Evolutionary conservation across 2,329 filamentous ascomycete genomes (phyloP).

Genomic region (Xylogone sp.): DNA sequence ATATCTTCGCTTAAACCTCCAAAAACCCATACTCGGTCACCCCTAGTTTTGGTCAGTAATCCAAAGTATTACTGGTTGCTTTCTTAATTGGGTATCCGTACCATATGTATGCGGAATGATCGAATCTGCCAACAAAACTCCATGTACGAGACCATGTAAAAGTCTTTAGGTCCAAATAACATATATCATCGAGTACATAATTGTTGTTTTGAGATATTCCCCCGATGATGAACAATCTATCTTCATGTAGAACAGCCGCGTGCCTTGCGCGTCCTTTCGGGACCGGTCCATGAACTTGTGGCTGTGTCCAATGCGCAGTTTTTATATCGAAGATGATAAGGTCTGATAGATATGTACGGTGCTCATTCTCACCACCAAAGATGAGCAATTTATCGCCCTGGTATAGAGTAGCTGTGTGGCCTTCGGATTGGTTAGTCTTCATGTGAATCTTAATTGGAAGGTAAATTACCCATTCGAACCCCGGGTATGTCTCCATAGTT

Average conservation of each 20-base stretch:
- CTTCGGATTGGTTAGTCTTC: constrained; percentile 43
- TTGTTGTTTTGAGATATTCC: constrained; percentile 94
- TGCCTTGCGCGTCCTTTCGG: constrained; percentile 90
- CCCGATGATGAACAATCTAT: constrained; percentile 93
- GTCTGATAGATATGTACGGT: constrained; percentile 91
- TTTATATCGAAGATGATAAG: constrained; percentile 94
- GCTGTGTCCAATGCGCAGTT: constrained; percentile 93
- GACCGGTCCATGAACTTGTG: constrained; percentile 76
- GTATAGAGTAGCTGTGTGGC: constrained; percentile 92
- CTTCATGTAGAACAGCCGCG: constrained; percentile 86
- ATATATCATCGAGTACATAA: constrained; percentile 90
- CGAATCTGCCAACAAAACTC: constrained; percentile 92
- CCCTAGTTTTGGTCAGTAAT: constrained; percentile 33
- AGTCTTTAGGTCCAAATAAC: constrained; percentile 93
- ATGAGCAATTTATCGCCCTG: constrained; percentile 93
- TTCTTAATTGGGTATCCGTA: constrained; percentile 28
- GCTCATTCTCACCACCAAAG: constrained; percentile 97
- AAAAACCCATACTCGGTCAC: constrained; percentile 92
- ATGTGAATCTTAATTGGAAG: not conserved
- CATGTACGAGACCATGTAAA: constrained; percentile 96
- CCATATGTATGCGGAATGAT: constrained; percentile 93
- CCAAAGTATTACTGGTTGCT: not conserved
- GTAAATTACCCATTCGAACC: constrained; percentile 79
- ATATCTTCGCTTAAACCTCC: constrained; percentile 93
- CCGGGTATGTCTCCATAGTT: constrained; percentile 98